These are phyloP conservation scores for Rhytidiadelphus loreus DNA, from an alignment of 225 moss, liverwort and hornwort species.

Conservation along the genomic window DNA sequence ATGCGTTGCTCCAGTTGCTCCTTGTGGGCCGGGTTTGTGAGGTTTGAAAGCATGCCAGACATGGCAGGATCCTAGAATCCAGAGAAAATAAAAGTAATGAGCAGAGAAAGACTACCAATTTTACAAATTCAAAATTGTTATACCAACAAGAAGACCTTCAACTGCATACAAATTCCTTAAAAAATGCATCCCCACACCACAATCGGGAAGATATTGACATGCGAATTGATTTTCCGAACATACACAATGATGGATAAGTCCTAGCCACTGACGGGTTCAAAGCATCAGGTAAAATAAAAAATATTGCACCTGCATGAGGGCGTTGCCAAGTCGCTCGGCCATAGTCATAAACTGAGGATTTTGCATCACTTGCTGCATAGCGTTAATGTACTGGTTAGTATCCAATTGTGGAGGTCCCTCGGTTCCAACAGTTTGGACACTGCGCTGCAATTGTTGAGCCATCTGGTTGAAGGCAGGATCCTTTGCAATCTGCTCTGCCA, in stretches of 20 bases:
- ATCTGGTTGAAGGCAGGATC: constrained; percentile 98
- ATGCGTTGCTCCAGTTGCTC: constrained; percentile 86
- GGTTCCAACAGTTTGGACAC: constrained; percentile 70
- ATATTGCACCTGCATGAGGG: constrained; percentile 83
- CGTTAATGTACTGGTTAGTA: constrained; percentile 80
- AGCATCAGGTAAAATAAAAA: background rate
- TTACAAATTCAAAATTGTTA: background rate
- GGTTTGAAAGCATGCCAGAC: constrained; percentile 95
- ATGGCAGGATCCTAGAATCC: constrained; percentile 82
- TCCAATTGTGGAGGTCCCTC: constrained; percentile 85
- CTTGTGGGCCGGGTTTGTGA: constrained; percentile 90
- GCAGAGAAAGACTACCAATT: background rate
- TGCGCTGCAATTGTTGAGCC: constrained; percentile 91
- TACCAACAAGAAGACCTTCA: background rate
- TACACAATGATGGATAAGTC: background rate
- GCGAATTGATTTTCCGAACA: background rate
- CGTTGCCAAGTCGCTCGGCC: constrained; percentile 97
- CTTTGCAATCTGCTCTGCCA: constrained; percentile 99
- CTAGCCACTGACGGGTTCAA: background rate
- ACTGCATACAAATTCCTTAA: background rate
- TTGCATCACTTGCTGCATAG: constrained; percentile 99
- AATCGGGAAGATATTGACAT: background rate
- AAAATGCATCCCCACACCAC: background rate
- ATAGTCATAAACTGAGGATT: constrained; percentile 99
- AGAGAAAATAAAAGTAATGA: background rate